Evolutionary conservation across 257 asterid genomes (phyloP).

Genomic region (Nicotiana otophora): DNA sequence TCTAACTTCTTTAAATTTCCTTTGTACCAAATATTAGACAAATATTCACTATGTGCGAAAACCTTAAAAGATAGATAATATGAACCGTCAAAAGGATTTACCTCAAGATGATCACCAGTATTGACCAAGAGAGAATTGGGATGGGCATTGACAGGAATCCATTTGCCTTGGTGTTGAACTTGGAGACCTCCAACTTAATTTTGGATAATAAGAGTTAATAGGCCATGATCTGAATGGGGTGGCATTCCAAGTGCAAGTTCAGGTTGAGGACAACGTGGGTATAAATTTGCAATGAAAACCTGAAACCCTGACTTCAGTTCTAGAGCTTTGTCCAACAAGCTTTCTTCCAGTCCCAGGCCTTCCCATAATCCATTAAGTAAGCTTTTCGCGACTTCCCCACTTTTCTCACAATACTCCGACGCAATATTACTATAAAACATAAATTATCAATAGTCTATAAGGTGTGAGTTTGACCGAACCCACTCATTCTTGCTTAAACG

Average conservation of each 20-base stretch:
- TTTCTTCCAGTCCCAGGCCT: conserved; percentile 29
- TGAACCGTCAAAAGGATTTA: neutral
- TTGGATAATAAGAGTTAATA: conserved; percentile 36
- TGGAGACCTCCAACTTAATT: conserved; percentile 40
- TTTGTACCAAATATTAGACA: too few relatives aligned
- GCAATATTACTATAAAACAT: conserved; percentile 29
- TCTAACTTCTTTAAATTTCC: too few relatives aligned
- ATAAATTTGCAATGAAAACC: conserved; percentile 30
- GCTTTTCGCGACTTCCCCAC: conserved; percentile 10
- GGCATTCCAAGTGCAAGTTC: conserved; percentile 53
- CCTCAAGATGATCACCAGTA: conserved; percentile 66
- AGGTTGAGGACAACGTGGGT: conserved; percentile 47
- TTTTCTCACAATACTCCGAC: conserved; percentile 22
- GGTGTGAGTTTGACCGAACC: too few relatives aligned
- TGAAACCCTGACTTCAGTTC: conserved; percentile 37
- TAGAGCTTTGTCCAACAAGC: conserved; percentile 17
- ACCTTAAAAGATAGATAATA: too few relatives aligned
- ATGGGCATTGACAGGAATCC: conserved; percentile 32
- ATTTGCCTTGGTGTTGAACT: conserved; percentile 31
- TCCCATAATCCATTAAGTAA: conserved; percentile 25
- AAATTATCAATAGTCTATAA: too few relatives aligned
- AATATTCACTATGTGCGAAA: too few relatives aligned
- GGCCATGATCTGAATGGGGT: conserved; percentile 49
- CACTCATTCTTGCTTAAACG: too few relatives aligned
- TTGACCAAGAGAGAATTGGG: conserved; percentile 32